phyloP scores from a whole-genome alignment of 345 rosid genomes.

The Laguncularia racemosa region DNA sequence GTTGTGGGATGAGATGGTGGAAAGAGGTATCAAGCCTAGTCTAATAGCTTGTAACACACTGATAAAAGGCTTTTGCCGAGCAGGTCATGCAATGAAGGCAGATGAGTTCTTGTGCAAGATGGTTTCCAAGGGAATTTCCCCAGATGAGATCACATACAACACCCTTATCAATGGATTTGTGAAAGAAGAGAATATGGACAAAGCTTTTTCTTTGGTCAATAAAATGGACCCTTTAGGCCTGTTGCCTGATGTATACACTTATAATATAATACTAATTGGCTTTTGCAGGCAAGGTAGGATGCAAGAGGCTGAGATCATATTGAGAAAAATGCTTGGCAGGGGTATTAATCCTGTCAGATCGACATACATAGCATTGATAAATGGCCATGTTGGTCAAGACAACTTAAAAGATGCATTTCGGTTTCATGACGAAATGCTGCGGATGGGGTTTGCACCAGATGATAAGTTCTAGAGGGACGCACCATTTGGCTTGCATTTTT shows the following conservation, averaged over 20 bases:
- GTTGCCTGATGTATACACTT: slow-evolving; percentile 50
- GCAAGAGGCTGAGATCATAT: slow-evolving; percentile 58
- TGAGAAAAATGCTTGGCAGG: slow-evolving; percentile 60
- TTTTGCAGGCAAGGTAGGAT: slow-evolving; percentile 67
- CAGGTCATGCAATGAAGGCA: slow-evolving; percentile 53
- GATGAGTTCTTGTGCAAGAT: slow-evolving; percentile 55
- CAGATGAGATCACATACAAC: slow-evolving; percentile 58
- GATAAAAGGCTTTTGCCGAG: slow-evolving; percentile 69
- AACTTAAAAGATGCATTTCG: slow-evolving; percentile 75
- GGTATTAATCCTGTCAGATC: slow-evolving; percentile 56
- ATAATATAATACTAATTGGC: slow-evolving; percentile 56
- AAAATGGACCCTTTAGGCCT: slow-evolving; percentile 61
- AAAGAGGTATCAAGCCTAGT: slow-evolving; percentile 46
- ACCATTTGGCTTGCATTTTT: no score
- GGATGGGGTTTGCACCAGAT: slow-evolving; percentile 74
- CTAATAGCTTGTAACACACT: slow-evolving; percentile 57
- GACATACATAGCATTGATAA: slow-evolving; percentile 63
- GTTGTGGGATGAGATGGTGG: slow-evolving; percentile 77
- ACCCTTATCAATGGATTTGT: slow-evolving; percentile 65
- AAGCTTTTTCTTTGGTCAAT: slow-evolving; percentile 44
- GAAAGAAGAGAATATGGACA: slow-evolving; percentile 58
- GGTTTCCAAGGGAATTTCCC: slow-evolving; percentile 44
- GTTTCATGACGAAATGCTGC: slow-evolving; percentile 81
- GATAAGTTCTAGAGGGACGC: slow-evolving; percentile 31
- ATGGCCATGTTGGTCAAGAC: slow-evolving; percentile 67